Base-by-base conservation (phyloP, 2,329 filamentous ascomycete genomes). In the Pseudocercospora pini-densiflorae region DNA sequence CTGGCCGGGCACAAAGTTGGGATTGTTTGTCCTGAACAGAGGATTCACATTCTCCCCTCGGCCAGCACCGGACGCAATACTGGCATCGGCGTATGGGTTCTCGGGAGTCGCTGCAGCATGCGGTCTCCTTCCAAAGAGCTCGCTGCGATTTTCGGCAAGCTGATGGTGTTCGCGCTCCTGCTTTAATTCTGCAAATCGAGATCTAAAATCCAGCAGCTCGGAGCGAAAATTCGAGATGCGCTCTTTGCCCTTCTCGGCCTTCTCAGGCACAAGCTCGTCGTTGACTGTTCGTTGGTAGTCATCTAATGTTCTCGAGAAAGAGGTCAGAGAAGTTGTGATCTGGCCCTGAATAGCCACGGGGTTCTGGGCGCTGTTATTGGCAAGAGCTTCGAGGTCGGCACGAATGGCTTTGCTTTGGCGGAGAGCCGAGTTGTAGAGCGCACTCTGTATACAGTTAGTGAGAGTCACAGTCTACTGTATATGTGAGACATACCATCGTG, bases 201-300 rank as follows among this genome's bases (percentile, higher is more conserved):
- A 81, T 40, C 93, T 87, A 78, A 93, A 97, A 62, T 94, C 92
- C 59, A 89, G 81, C 2, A 98, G 86, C 76, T 98, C 94, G 51
- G 86, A 80, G 65, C 92, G 89, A 81, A 99, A 99, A 74, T 89
- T 92, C 79, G 92, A 91, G 65, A 97, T 86, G 53, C 95, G 88
- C 77, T 96, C 93, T 70, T 88, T 85, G 0, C 94, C 95, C 77
- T 98, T 97, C 67, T 95, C 90, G 73, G 97, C 92, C 81, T 98
- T 99, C 66, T 92, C 90, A 4, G 91, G 87, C 64, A 97, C 94
- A 33, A 97, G 88, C 79, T 99, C 95, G 74, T 94, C 92, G 71
- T 92, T 92, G 0, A 94, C 91, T 31, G 97, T 88, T 63, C 87
- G 86, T 75, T 91, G 88, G 83, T 99, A 99, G 77, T 97, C 94